Evolutionary conservation across 805 yeast genomes (phyloP).

Genomic region (Scheffersomyces coipomensis): DNA sequence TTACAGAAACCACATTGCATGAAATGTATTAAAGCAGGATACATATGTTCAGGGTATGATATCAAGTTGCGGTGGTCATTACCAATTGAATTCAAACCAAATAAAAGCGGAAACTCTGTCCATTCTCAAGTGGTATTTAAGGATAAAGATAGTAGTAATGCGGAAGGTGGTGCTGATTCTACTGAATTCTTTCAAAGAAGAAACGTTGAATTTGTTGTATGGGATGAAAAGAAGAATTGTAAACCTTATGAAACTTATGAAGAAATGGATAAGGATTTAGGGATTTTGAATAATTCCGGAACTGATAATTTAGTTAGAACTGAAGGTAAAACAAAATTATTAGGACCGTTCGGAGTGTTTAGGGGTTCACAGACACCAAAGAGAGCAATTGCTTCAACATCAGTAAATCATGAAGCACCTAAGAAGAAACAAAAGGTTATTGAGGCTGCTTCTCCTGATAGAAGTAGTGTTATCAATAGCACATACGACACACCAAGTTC

Average conservation of each 20-base stretch:
- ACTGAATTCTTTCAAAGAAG: constrained; percentile 63
- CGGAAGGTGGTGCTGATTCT: constrained; percentile 10
- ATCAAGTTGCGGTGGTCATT: constrained; percentile 78
- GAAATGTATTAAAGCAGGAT: constrained; percentile 66
- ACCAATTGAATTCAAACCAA: constrained; percentile 38
- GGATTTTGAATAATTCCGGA: constrained; percentile 48
- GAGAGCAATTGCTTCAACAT: background rate
- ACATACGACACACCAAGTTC: background rate
- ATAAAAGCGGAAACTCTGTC: constrained; percentile 22
- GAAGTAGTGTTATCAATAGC: background rate
- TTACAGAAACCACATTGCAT: constrained; percentile 64
- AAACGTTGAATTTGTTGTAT: constrained; percentile 69
- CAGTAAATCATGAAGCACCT: too few species aligned
- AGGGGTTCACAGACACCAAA: constrained; percentile 10
- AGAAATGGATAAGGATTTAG: constrained; percentile 74
- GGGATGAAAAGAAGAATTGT: constrained; percentile 50
- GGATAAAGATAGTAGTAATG: constrained; percentile 2
- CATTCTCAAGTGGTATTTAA: constrained; percentile 31
- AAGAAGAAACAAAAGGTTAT: background rate
- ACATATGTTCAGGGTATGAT: constrained; percentile 79
- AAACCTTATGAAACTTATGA: constrained; percentile 67
- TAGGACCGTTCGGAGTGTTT: constrained; percentile 87
- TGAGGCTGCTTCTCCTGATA: background rate
- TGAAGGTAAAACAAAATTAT: constrained; percentile 46
- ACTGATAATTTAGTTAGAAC: constrained; percentile 30